These are phyloP conservation scores for Capsicum rhomboideum DNA, from an alignment of 257 asterid species.

Conservation along the genomic window DNA sequence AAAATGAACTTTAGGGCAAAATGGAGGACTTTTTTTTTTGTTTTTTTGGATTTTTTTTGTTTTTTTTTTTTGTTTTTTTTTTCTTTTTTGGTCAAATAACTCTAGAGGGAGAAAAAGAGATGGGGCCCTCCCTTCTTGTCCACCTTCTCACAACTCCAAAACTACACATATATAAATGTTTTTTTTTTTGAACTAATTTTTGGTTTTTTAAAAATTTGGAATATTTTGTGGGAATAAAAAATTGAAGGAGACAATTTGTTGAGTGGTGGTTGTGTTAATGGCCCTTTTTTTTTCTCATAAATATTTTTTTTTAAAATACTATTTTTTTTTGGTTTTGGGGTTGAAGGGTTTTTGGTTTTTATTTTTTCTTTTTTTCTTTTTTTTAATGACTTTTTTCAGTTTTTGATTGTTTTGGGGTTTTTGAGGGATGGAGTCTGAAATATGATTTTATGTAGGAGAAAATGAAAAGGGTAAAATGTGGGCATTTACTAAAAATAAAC, in stretches of 20 bases:
- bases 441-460: not conserved
- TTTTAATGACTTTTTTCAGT: not conserved
- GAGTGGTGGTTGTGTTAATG: not conserved
- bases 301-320: no score
- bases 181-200: not conserved
- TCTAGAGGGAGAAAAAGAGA: not conserved
- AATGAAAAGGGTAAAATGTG: not conserved
- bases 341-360: not conserved
- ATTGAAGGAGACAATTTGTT: not conserved
- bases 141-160: conserved; percentile 11
- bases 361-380: not conserved
- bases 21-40: not conserved
- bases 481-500: not conserved
- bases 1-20: conserved; percentile 12
- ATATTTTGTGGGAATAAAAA: not conserved
- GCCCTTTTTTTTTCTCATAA: not conserved
- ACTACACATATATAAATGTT: not conserved
- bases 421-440: not conserved
- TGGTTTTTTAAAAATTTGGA: not conserved
- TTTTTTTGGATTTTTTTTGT: no score
- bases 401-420: not conserved
- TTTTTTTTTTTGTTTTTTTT: not conserved
- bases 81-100: not conserved
- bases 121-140: conserved; percentile 16
- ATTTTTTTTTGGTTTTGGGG: not conserved